Percentiles rank a stretch among this genome's conserved stretches.
These are phyloP conservation scores for Platanthera guangdongensis DNA, from an alignment of 106 monocot species.

Conservation along the genomic window DNA sequence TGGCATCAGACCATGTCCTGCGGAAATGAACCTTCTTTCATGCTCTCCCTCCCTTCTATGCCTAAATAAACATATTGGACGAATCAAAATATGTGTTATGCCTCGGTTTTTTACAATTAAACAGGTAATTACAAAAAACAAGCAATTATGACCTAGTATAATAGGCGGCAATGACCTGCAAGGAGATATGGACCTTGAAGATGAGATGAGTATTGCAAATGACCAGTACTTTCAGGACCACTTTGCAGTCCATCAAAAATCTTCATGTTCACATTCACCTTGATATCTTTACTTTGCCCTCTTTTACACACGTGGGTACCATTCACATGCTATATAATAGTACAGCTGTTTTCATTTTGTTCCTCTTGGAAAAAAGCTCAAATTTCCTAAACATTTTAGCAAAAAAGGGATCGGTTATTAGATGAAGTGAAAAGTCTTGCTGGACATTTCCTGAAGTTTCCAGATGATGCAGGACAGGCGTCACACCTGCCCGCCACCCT, in stretches of 20 bases:
- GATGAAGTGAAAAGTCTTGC: slow-evolving; percentile 84
- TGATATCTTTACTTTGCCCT: slow-evolving; percentile 24
- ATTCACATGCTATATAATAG: too few relatives aligned
- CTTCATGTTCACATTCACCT: slow-evolving; percentile 35
- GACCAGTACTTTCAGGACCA: slow-evolving; percentile 27
- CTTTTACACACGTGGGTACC: too few relatives aligned
- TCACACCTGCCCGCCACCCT: too few relatives aligned
- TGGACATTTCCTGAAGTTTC: slow-evolving; percentile 51
- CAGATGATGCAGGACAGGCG: too few relatives aligned
- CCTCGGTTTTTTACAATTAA: background rate
- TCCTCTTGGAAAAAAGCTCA: background rate
- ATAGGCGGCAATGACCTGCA: slow-evolving; percentile 30
- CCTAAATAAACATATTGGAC: slow-evolving; percentile 21
- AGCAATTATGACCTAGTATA: background rate
- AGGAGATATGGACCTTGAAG: slow-evolving; percentile 79
- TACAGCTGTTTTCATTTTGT: background rate
- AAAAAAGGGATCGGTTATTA: slow-evolving; percentile 73
- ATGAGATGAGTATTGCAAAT: slow-evolving; percentile 62
- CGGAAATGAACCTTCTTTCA: slow-evolving; percentile 39
- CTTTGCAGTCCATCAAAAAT: slow-evolving; percentile 24
- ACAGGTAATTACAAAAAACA: background rate
- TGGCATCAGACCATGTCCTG: slow-evolving; percentile 33
- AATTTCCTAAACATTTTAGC: slow-evolving; percentile 40
- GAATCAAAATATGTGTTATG: background rate
- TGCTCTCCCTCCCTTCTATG: slow-evolving; percentile 58